Base-by-base conservation (phyloP, 768 basidiomycete genomes). In the Podaxis pistillaris region DNA sequence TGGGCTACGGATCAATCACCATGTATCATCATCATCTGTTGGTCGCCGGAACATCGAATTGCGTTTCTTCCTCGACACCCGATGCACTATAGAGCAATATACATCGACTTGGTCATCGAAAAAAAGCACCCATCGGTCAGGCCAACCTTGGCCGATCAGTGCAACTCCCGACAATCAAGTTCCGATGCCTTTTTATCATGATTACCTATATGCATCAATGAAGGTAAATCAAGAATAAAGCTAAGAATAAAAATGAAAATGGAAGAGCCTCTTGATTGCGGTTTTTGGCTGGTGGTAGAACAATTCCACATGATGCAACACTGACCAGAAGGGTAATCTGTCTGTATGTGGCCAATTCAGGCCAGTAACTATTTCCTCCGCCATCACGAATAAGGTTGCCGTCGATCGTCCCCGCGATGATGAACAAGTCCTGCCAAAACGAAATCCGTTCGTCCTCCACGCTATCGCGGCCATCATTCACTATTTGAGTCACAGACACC, bases 1-100 rank as follows among this genome's bases (percentile, higher is more conserved):
- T 37, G 22, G 12, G 12, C 22, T 22, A 26, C 58, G 58, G 58
- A 60, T 60, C 58, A 60, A 57, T 56, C 33, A 33, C 33, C 9
- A 9, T 33, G 33, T 44, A 46, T 57, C 56, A 57, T 11, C 57
- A 38, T 50, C 22, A 6, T 33, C 30, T 24, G 28, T 47, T 46
- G 47, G 47, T 46, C 24, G 15, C 30, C 46, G 57, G 57, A 57
- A 57, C 26, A 47, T 26, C 6, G n/a, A 36, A 46, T 46, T 57
- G 28, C 3, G 17, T 19, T 44, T 9, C 17, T 15, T 8, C 15
- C 12, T 19, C 15, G 44, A 37, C 17, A n/a, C 15, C 37, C 36
- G 54, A 56, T 8, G 54, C 49, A 7, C 49, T 24, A 24, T 1
- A 15, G 49, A 24, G 49, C 19, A 50, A 50, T 50, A 11, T 22